Percentiles rank a stretch among this genome's conserved stretches.
phyloP scores from a whole-genome alignment of 495 filamentous ascomycete species.

The Hyaloscypha variabilis region DNA sequence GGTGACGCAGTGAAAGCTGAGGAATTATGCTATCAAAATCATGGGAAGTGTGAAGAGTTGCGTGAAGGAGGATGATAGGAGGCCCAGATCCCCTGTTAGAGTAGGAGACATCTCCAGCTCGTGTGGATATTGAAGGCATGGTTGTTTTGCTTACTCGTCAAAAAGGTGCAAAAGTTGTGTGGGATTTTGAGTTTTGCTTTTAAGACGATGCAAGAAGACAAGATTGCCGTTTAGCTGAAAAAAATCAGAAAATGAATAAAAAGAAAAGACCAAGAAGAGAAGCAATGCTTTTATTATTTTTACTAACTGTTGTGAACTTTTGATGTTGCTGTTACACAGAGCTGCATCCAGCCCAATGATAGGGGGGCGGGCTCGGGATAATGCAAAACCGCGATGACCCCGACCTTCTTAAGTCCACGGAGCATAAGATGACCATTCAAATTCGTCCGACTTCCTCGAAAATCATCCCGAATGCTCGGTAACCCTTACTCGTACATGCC shows the following conservation, averaged over 20 bases:
- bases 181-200: too few relatives aligned
- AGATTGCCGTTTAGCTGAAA: neutral
- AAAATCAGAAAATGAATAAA: neutral
- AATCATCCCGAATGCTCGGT: too few relatives aligned
- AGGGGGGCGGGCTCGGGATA: neutral
- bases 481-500: too few relatives aligned
- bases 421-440: neutral
- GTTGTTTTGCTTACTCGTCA: neutral
- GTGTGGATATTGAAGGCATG: slow-evolving; percentile 3
- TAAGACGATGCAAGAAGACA: neutral
- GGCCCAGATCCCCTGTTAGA: neutral
- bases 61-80: slow-evolving; percentile 8
- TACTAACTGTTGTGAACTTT: neutral
- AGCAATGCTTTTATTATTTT: neutral
- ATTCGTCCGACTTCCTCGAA: neutral
- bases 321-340: neutral
- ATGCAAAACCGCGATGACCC: neutral
- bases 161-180: too few relatives aligned
- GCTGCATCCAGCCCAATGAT: neutral
- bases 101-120: slow-evolving; percentile 4
- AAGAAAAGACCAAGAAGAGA: neutral
- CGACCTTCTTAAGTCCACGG: neutral
- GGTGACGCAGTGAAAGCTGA: neutral
- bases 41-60: slow-evolving; percentile 5
- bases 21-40: slow-evolving; percentile 1